Conservation (phyloP, 441 rosid genomes). For the Metrosideros polymorpha region DNA sequence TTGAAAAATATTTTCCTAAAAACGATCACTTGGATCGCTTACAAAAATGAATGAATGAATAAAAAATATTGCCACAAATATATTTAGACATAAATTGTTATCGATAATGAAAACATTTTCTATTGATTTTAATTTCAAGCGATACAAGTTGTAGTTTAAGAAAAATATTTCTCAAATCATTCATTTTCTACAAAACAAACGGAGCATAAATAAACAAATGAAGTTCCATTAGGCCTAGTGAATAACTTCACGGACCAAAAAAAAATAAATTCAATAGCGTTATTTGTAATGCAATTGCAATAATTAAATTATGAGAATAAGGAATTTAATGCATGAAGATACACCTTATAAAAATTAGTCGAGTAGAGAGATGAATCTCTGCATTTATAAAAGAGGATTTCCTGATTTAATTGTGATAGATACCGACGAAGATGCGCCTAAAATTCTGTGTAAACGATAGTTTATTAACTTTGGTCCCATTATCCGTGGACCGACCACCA, state of each 20-base stretch:
- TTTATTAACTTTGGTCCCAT: neutral
- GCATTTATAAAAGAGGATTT: neutral
- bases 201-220: neutral
- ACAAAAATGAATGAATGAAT: neutral
- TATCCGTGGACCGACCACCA: neutral
- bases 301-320: neutral
- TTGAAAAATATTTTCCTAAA: neutral
- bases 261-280: neutral
- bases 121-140: too few relatives aligned
- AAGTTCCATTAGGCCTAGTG: neutral
- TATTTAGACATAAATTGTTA: neutral
- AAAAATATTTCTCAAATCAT: too few relatives aligned
- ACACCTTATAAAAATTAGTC: neutral
- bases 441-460: neutral
- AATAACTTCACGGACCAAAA: too few relatives aligned
- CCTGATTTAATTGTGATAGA: neutral
- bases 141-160: too few relatives aligned
- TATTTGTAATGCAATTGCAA: neutral
- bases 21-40: accelerated
- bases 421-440: neutral
- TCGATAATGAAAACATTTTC: neutral
- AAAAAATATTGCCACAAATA: accelerated
- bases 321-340: neutral
- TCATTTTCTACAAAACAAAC: too few relatives aligned
- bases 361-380: neutral